These are phyloP conservation scores for Physcomitrellopsis africana DNA, from an alignment of 225 moss, liverwort and hornwort genomes.

Conservation along the genomic window DNA sequence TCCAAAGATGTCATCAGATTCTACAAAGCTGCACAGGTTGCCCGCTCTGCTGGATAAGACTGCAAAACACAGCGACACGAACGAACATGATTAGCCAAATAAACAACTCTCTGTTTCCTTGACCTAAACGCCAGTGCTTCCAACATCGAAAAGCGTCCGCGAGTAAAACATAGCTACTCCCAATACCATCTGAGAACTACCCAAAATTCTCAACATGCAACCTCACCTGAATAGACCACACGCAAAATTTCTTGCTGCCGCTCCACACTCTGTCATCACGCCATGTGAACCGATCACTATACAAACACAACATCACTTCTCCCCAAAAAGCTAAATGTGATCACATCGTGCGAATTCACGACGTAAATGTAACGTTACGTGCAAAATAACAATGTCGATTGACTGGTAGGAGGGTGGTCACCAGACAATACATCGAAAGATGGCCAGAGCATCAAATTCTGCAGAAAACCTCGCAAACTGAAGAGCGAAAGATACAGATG, in stretches of 20 bases:
- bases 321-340: background rate
- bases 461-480: too few species aligned
- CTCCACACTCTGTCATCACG: slow-evolving; percentile 68
- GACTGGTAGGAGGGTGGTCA: background rate
- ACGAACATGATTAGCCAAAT: slow-evolving; percentile 20
- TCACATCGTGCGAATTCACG: background rate
- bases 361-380: background rate
- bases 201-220: background rate
- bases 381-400: background rate
- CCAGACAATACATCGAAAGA: background rate
- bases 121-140: background rate
- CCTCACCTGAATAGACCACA: slow-evolving; percentile 70
- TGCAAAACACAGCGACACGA: slow-evolving; percentile 49
- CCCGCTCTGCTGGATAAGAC: slow-evolving; percentile 87
- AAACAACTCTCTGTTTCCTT: background rate
- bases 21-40: slow-evolving; percentile 84
- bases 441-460: background rate
- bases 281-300: slow-evolving; percentile 30
- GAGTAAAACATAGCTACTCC: background rate
- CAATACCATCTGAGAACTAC: background rate
- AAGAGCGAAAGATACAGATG: background rate
- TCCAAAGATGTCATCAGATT: slow-evolving; percentile 92
- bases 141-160: background rate
- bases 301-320: slow-evolving; percentile 1
- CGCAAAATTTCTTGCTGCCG: slow-evolving; percentile 89